These are phyloP conservation scores for Globisporangium megalacanthum DNA, from an alignment of 352 stramenopile species.

Conservation along the genomic window DNA sequence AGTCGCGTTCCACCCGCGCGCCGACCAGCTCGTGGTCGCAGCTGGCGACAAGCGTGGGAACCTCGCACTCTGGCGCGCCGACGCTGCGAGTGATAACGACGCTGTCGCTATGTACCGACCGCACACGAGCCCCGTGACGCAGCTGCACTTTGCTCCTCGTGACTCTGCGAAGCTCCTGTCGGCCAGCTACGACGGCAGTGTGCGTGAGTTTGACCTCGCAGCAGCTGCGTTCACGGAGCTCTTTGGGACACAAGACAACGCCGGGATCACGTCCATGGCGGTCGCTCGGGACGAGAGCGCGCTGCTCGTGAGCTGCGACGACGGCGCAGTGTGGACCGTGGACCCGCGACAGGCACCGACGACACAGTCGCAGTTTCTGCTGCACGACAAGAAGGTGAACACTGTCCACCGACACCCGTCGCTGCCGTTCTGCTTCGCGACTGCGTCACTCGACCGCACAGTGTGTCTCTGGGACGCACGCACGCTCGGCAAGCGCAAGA, in stretches of 20 bases:
- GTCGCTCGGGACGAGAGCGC: constrained; percentile 3
- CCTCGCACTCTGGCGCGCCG: constrained; percentile 59
- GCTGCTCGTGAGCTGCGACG: constrained; percentile 60
- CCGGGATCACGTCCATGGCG: constrained; percentile 59
- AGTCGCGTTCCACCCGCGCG: constrained; percentile 65
- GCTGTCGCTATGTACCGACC: constrained; percentile 59
- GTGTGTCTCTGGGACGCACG: constrained; percentile 81
- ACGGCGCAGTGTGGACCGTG: constrained; percentile 48
- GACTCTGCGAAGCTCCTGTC: constrained; percentile 61
- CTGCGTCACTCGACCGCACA: constrained; percentile 72
- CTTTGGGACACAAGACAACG: constrained; percentile 36
- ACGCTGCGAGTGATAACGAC: constrained; percentile 11
- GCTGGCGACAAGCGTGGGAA: constrained; percentile 75
- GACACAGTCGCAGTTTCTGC: constrained; percentile 27
- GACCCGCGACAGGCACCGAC: constrained; percentile 35
- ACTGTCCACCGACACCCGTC: constrained; percentile 72
- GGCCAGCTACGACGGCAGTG: constrained; percentile 61
- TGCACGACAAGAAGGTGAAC: constrained; percentile 87
- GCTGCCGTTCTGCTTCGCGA: constrained; percentile 57
- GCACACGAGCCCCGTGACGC: constrained; percentile 55
- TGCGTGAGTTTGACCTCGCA: constrained; percentile 64
- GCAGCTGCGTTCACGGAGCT: constrained; percentile 47
- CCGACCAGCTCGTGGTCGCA: constrained; percentile 53
- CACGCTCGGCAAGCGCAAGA: constrained; percentile 37
- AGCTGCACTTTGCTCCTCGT: constrained; percentile 45